These are phyloP conservation scores for Rhytidhysteron rufulum DNA, from an alignment of 2,329 filamentous ascomycete genomes.

Conservation along the genomic window DNA sequence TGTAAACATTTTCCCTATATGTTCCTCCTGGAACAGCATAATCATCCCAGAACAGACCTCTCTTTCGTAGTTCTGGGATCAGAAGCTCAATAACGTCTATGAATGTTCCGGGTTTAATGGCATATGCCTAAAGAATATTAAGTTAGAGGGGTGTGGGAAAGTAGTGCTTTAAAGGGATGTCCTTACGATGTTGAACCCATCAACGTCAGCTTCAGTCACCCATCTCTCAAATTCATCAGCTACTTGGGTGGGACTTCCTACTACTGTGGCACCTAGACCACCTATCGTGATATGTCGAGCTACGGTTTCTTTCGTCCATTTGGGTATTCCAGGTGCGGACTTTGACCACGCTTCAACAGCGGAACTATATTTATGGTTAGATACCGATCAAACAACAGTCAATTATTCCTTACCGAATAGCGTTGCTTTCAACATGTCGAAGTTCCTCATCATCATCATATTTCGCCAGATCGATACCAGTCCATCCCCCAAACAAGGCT, in stretches of 20 bases:
- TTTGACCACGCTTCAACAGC: slow-evolving; percentile 15
- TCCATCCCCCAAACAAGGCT: slow-evolving; percentile 73
- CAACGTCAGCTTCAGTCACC: slow-evolving; percentile 63
- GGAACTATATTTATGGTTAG: slow-evolving; percentile 10
- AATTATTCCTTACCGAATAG: slow-evolving; percentile 35
- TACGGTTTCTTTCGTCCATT: slow-evolving; percentile 67
- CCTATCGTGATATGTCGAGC: slow-evolving; percentile 63
- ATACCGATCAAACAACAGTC: not conserved
- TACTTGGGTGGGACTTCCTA: slow-evolving; percentile 60
- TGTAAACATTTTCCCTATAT: slow-evolving; percentile 57
- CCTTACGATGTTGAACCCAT: slow-evolving; percentile 67
- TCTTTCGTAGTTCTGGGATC: slow-evolving; percentile 58
- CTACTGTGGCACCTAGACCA: slow-evolving; percentile 58
- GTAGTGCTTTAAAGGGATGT: not conserved
- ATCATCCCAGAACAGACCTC: slow-evolving; percentile 53
- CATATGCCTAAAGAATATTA: slow-evolving; percentile 46
- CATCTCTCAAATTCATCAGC: slow-evolving; percentile 64
- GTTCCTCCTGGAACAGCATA: slow-evolving; percentile 53
- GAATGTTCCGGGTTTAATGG: slow-evolving; percentile 61
- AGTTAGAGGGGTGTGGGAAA: not conserved
- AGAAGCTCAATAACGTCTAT: slow-evolving; percentile 58
- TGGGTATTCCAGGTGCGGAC: slow-evolving; percentile 39
- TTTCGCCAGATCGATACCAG: slow-evolving; percentile 59
- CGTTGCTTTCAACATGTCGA: slow-evolving; percentile 58
- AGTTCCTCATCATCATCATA: slow-evolving; percentile 64